Evolutionary conservation across 164 flowering plant species (phyloP), one percentile per base, ranked within the genome.

Genomic region (Euptelea pleiosperma): DNA sequence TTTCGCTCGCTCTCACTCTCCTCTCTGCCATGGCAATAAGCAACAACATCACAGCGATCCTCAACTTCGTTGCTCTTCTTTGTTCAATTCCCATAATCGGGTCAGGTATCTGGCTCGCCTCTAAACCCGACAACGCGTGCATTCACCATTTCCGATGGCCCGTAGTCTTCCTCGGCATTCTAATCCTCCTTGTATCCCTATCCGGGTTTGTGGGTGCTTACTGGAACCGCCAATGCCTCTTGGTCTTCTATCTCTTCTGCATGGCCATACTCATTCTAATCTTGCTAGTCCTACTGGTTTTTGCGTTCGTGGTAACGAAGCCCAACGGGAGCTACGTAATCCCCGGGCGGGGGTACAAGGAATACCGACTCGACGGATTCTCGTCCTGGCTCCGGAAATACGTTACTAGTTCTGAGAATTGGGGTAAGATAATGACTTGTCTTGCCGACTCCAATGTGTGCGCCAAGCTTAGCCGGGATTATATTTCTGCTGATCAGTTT

Each of bases 161-260:
- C 1, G 74, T 93, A 14, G 70, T 82, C 34, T 31, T 85, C 57
- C 69, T 93, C 52, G 99, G 99, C 12, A 25, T 79, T 39, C 82
- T 84, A 61, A 51, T 90, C 68, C 81, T 90, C 59, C 48, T 93
- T 24, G 86, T 91, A 52, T 68, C 96, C 58, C 73, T 86, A 12
- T 67, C 86, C 9, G 99, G 99, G 43, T 88, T 86, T 68, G 79
- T 82, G 28, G 99, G 96, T 14, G 91, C 97, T 28, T 83, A 77
- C 75, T 81, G 84, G 86, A 79, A 82, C 75, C 73, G 75, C 18
- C 79, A 79, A 48, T 74, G 85, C 39, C 79, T 90, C 3, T 76
- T 88, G 2, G 87, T 80, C 2, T 48, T 85, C 60, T 79, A 90
- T 70, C 82, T 93, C 40, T 80, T 85, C 69, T 75, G 75, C 56